These are phyloP conservation scores for Didymella glomerata DNA, from an alignment of 2,329 filamentous ascomycete species.

Conservation along the genomic window DNA sequence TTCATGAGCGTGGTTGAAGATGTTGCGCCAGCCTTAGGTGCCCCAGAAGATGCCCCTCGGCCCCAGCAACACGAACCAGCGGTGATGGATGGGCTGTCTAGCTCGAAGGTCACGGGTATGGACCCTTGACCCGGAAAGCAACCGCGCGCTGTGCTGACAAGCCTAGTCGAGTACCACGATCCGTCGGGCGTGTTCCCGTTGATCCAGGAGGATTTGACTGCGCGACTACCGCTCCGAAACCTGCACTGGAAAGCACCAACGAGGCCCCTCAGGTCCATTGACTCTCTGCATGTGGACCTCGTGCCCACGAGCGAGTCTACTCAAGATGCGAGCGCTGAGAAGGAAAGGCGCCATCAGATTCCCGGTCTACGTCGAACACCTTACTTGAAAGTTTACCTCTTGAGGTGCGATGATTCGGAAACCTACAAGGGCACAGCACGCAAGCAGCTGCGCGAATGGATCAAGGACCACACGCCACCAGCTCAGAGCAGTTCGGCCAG, in stretches of 20 bases:
- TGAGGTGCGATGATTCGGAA: slow-evolving; percentile 96
- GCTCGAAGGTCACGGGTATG: slow-evolving; percentile 62
- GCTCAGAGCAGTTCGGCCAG: slow-evolving; percentile 63
- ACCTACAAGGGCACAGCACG: slow-evolving; percentile 84
- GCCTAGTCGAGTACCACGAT: slow-evolving; percentile 91
- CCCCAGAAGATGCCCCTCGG: slow-evolving; percentile 46
- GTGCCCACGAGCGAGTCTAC: slow-evolving; percentile 66
- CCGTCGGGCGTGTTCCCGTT: slow-evolving; percentile 87
- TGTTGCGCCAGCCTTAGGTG: slow-evolving; percentile 50
- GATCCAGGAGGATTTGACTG: slow-evolving; percentile 77
- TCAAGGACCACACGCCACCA: slow-evolving; percentile 75
- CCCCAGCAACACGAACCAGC: slow-evolving; percentile 39
- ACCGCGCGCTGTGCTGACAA: slow-evolving; percentile 31
- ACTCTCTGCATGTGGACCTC: slow-evolving; percentile 89
- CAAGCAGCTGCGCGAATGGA: slow-evolving; percentile 86
- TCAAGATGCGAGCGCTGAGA: slow-evolving; percentile 48
- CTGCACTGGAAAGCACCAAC: slow-evolving; percentile 97
- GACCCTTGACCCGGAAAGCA: slow-evolving; percentile 15
- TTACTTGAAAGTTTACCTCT: slow-evolving; percentile 87
- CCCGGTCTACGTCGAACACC: slow-evolving; percentile 91
- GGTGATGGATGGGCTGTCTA: slow-evolving; percentile 55
- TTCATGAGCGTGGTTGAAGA: slow-evolving; percentile 51
- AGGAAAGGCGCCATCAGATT: slow-evolving; percentile 86
- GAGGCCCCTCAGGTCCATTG: slow-evolving; percentile 90
- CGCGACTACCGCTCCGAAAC: slow-evolving; percentile 85